Evolutionary conservation across 2,329 filamentous ascomycete species (phyloP).

Genomic region (Fusarium ramigenum): DNA sequence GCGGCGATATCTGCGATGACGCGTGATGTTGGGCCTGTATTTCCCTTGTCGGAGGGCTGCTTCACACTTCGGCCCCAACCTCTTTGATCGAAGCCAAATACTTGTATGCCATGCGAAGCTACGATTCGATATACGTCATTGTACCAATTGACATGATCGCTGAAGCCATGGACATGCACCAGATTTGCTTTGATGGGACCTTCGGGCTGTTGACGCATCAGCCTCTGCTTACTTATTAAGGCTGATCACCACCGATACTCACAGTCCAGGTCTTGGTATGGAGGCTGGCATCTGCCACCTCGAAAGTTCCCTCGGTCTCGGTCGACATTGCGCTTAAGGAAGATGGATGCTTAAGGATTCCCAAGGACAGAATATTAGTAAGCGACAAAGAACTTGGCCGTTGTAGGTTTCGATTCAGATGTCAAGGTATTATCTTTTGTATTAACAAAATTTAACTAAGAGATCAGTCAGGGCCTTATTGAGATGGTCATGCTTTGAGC

Average conservation of each 20-base stretch:
- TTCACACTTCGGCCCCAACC: constrained; percentile 84
- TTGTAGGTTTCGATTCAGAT: background rate
- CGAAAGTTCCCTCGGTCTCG: constrained; percentile 61
- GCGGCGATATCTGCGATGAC: constrained; percentile 83
- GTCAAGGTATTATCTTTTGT: background rate
- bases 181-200: constrained; percentile 73
- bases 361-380: background rate
- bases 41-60: constrained; percentile 69
- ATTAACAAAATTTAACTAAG: background rate
- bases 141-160: constrained; percentile 84
- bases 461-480: background rate
- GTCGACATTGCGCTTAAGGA: constrained; percentile 46
- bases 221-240: background rate
- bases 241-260: constrained; percentile 43
- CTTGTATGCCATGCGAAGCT: constrained; percentile 75
- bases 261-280: constrained; percentile 70
- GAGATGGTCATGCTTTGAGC: constrained; percentile 22
- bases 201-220: constrained; percentile 56
- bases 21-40: constrained; percentile 75
- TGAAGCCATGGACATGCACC: constrained; percentile 89
- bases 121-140: constrained; percentile 77
- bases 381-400: background rate
- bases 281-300: constrained; percentile 56
- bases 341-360: background rate
- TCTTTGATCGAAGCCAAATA: constrained; percentile 83